Evolutionary conservation across 2,329 filamentous ascomycete species (phyloP).

Genomic region (Pseudogymnoascus sp.): DNA sequence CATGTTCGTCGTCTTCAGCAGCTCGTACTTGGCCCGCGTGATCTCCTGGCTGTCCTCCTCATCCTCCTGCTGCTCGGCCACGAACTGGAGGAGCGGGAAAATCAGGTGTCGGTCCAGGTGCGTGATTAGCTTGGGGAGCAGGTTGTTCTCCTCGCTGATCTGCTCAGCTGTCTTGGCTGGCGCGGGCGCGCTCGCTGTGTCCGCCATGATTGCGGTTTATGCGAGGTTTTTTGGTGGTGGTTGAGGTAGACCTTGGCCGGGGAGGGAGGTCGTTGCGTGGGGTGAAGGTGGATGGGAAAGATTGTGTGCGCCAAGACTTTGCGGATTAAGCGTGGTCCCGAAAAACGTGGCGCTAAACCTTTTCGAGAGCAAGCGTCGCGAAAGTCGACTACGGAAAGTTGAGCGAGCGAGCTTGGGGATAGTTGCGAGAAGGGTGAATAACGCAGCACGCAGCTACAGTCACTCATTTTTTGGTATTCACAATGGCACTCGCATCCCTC

Average conservation of each 20-base stretch:
- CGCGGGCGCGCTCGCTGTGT: constrained; percentile 26
- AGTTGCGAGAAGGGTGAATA: not conserved
- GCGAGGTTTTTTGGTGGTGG: not conserved
- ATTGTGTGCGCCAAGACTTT: constrained; percentile 11
- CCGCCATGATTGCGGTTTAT: constrained; percentile 39
- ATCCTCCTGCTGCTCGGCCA: constrained; percentile 58
- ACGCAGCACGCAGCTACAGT: not conserved
- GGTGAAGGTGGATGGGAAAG: constrained; percentile 14
- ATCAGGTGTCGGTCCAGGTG: constrained; percentile 94
- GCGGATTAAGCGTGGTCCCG: not conserved
- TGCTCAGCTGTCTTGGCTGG: constrained; percentile 39
- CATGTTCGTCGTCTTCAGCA: constrained; percentile 98
- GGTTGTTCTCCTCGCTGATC: constrained; percentile 38
- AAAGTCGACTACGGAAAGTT: not conserved
- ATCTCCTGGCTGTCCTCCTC: constrained; percentile 68
- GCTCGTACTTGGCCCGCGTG: constrained; percentile 79
- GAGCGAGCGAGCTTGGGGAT: not conserved
- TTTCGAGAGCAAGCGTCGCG: not conserved
- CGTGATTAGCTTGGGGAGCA: constrained; percentile 81
- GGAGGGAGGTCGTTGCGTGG: constrained; percentile 8
- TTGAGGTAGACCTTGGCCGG: not conserved
- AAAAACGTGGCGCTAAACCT: not conserved
- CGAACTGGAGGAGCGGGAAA: constrained; percentile 92
- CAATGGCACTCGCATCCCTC: not conserved
- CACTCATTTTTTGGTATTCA: not conserved